Evolutionary conservation across 108 stramenopile genomes (phyloP).

Genomic region (Nitzschia putrida): DNA sequence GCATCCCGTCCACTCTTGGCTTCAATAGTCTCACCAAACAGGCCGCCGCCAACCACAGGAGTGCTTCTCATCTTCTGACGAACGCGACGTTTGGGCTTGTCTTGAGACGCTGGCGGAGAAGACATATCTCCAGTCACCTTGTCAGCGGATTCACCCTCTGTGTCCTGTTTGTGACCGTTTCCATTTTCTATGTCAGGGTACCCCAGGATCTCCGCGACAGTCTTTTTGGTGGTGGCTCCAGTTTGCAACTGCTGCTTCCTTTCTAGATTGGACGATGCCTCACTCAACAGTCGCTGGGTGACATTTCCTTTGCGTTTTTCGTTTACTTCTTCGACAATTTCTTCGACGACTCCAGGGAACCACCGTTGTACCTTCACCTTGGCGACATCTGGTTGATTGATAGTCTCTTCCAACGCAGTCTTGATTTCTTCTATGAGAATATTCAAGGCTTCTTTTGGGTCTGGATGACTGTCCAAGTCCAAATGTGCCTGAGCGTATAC

Average conservation of each 20-base stretch:
- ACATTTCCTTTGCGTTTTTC: conserved; percentile 35
- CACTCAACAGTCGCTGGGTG: conserved; percentile 48
- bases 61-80: conserved; percentile 90
- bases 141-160: neutral
- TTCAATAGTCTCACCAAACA: conserved; percentile 80
- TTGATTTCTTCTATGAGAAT: conserved; percentile 52
- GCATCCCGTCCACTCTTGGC: conserved; percentile 27
- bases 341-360: conserved; percentile 75
- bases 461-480: conserved; percentile 9
- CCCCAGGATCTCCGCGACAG: conserved; percentile 58
- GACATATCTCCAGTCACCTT: too few relatives aligned
- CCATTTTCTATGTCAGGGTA: conserved; percentile 8
- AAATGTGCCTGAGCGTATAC: conserved; percentile 60
- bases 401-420: conserved; percentile 36
- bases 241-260: conserved; percentile 51
- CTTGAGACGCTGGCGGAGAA: neutral
- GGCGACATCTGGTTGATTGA: conserved; percentile 57
- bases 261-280: conserved; percentile 53
- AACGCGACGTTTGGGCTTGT: conserved; percentile 21
- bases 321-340: conserved; percentile 62
- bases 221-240: conserved; percentile 56
- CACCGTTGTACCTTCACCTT: conserved; percentile 76
- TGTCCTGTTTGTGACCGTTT: neutral
- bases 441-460: conserved; percentile 41
- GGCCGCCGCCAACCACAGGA: conserved; percentile 94